Base-by-base conservation (phyloP, 2,329 filamentous ascomycete species). In the Aspergillus aculeatinus region DNA sequence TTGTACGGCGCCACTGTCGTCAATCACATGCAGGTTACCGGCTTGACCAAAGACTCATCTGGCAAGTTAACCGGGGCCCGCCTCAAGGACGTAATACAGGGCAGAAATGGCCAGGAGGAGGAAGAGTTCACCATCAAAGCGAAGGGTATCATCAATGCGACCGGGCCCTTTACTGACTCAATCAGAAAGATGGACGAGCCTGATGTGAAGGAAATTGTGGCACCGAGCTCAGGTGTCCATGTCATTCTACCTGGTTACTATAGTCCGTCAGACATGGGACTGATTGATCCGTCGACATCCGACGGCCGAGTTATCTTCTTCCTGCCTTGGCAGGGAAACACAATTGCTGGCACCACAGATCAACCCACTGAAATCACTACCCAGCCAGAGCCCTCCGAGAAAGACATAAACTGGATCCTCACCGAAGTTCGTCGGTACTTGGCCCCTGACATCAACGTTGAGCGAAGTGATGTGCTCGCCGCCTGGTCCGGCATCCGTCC, bases 291-390 rank as follows among this genome's bases (percentile, higher is more conserved):
- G 5, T 87, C 87, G 47, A 95, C 92, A 2, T 96, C 91, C 1
- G 92, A 96, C 71, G 92, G 92, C 21, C 86, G 92, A 73, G 92
- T 96, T 53, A 94, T 96, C 71, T 96, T 96, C 85, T 96, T 96
- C 83, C 82, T 96, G 47, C 92, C 92, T 23, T 96, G 92, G 92
- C 91, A 96, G 79, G 91, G 91, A 52, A 95, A 95, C 78, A 96
- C 91, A 14, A 95, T 96, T 71, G 92, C 91, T 50, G 92, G 92
- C 62, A 96, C 92, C 5, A 96, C 91, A 7, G 92, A 96, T 72
- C 88, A 89, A 44, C 87, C 91, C 3, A 89, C 88, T 42, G 79
- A 83, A 31, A 91, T 96, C 66, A 85, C 85, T 5, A 81, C 83
- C 47, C 89, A 94, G 68, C 92, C 92, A 0, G 74, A 92, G 33